Evolutionary conservation across 352 stramenopile genomes (phyloP).

Genomic region (Globisporangium cystogenes): DNA sequence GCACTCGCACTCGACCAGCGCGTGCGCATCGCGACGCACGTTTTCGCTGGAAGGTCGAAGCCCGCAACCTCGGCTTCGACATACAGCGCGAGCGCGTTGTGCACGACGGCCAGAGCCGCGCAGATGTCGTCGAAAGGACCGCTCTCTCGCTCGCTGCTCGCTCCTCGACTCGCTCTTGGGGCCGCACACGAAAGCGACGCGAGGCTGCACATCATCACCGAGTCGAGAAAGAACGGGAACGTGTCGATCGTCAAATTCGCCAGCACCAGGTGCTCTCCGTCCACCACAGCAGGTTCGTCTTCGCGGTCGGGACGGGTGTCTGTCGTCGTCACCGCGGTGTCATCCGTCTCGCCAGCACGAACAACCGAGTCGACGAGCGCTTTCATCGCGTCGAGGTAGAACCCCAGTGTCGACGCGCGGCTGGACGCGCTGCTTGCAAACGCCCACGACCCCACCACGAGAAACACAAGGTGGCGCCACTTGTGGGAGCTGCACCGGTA

Average conservation of each 20-base stretch:
- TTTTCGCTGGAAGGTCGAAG: constrained; percentile 48
- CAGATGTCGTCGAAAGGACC: constrained; percentile 41
- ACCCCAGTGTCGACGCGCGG: constrained; percentile 26
- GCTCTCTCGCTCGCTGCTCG: constrained; percentile 1
- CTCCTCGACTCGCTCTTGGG: constrained; percentile 18
- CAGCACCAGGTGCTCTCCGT: constrained; percentile 57
- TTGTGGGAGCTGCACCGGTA: constrained; percentile 37
- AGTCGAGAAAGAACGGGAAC: constrained; percentile 54
- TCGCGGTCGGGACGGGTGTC: not conserved
- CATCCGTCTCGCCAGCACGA: not conserved
- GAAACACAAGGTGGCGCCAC: constrained; percentile 46
- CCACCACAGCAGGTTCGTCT: constrained; percentile 16
- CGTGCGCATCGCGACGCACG: constrained; percentile 11
- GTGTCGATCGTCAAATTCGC: constrained; percentile 63
- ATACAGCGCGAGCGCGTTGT: constrained; percentile 41
- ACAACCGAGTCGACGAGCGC: constrained; percentile 23
- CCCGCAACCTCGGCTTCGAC: constrained; percentile 39
- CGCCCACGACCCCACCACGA: constrained; percentile 55
- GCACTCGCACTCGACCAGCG: not conserved
- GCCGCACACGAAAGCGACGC: constrained; percentile 36
- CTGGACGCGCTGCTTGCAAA: constrained; percentile 22
- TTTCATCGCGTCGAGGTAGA: constrained; percentile 46
- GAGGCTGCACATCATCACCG: constrained; percentile 41
- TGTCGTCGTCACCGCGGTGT: constrained; percentile 20
- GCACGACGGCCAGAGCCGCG: constrained; percentile 26